Base-by-base conservation (phyloP, 805 yeast species). In the Candida namnaoensis region DNA sequence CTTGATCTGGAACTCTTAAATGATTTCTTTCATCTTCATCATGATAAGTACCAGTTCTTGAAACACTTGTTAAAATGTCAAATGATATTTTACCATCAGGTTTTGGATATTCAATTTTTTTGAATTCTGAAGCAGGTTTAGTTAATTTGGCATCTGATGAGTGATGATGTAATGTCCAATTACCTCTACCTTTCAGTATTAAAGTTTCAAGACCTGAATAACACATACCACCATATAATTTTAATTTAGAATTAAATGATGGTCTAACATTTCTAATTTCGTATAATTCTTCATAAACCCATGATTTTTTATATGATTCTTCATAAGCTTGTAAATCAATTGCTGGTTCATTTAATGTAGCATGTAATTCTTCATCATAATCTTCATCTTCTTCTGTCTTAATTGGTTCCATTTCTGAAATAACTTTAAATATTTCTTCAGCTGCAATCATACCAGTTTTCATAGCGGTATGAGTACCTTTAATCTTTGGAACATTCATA, bases 391-490 rank as follows among this genome's bases (percentile, higher is more conserved):
- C 70, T 25, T 65, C 61, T n/a, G 65, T 66, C 38, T 62, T 64
- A 25, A 65, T 53, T 41, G 64, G 65, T 34, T 62, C 62, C 38
- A 74, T 62, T 15, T 65, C 61, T 2, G 75, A 68, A 39, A 83
- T 64, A 8, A 66, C 72, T 38, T 70, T 67, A 53, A 69, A 88
- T 35, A 88, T 83, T 23, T 74, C 59, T 54, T 93, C 97, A 2
- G 98, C 99, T 3, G 99, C 99, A 27, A 93, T 62, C 74, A 93
- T 81, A 30, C 98, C 99, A 9, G 93, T 74, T 62, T 93, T 93
- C 79, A 93, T 87, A 1, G 99, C 98, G 1, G 96, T 91, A 61
- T 93, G 99, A 0, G 97, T 82, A 13, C 99, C 99, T 65, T 93
- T 93, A 56, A 93, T 86, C 62, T 91, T 93, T 41, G 99, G 97